Conservation (phyloP, 176 grass and related monocot species). For the Aechmea fasciata region DNA sequence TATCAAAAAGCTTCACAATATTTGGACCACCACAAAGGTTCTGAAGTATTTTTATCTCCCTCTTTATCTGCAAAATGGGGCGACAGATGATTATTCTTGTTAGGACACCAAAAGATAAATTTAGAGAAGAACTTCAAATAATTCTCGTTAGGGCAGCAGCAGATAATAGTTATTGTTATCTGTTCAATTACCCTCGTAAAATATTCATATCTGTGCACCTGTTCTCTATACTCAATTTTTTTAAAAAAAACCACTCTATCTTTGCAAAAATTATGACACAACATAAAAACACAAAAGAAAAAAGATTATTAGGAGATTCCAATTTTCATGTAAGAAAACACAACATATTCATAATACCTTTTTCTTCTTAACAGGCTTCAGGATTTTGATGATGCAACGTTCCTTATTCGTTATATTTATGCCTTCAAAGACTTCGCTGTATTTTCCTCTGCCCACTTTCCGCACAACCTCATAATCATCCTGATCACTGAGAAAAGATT, state of each 20-base stretch:
- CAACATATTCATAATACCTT: slow-evolving; percentile 31
- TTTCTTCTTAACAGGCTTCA: slow-evolving; percentile 79
- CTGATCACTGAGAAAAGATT: slow-evolving; percentile 38
- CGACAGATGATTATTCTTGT: not conserved
- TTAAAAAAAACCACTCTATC: too few species aligned
- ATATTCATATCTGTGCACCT: too few species aligned
- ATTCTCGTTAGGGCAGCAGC: not conserved
- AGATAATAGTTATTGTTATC: not conserved
- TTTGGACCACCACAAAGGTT: slow-evolving; percentile 70
- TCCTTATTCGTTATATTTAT: slow-evolving; percentile 59
- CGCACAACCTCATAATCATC: slow-evolving; percentile 69
- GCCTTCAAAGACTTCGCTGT: slow-evolving; percentile 76
- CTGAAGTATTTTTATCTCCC: slow-evolving; percentile 80
- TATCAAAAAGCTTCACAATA: slow-evolving; percentile 60
- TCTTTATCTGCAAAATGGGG: slow-evolving; percentile 51
- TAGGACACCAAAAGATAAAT: not conserved
- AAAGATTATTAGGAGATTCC: too few species aligned
- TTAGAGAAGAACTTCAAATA: not conserved
- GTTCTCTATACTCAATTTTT: too few species aligned
- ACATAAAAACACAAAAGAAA: too few species aligned
- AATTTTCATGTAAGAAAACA: not conserved
- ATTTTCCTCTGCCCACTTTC: slow-evolving; percentile 67
- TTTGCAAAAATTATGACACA: too few species aligned
- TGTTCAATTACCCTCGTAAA: too few species aligned
- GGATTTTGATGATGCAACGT: slow-evolving; percentile 61